phyloP scores from a whole-genome alignment of 2,329 filamentous ascomycete genomes.

The Herpotrichia juniperi region DNA sequence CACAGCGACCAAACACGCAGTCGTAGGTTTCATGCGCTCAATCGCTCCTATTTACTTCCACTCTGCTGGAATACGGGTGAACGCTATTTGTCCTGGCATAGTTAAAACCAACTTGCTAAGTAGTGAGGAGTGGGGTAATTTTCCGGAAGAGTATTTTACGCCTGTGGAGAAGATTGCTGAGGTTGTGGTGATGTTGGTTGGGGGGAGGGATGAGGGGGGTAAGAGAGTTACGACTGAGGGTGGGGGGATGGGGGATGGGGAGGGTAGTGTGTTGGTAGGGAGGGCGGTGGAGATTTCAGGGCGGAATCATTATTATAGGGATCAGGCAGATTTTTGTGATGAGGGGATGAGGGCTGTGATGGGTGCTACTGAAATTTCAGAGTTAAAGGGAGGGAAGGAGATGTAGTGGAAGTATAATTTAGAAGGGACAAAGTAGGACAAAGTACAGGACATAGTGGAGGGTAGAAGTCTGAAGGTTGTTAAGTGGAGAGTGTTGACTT shows the following conservation, averaged over 20 bases:
- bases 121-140: slow-evolving; percentile 31
- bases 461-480: too few relatives aligned
- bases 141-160: slow-evolving; percentile 37
- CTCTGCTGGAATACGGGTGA: slow-evolving; percentile 42
- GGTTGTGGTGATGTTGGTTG: slow-evolving; percentile 33
- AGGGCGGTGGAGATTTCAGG: slow-evolving; percentile 27
- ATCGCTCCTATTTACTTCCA: slow-evolving; percentile 38
- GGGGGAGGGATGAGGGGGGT: slow-evolving; percentile 24
- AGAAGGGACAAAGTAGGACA: too few relatives aligned
- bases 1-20: slow-evolving; percentile 47
- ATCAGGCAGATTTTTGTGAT: slow-evolving; percentile 23
- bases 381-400: slow-evolving; percentile 20
- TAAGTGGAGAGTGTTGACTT: too few relatives aligned
- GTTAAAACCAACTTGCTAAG: slow-evolving; percentile 44
- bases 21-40: slow-evolving; percentile 45
- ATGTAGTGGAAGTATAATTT: background rate
- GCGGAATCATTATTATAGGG: slow-evolving; percentile 29
- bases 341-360: slow-evolving; percentile 27
- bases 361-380: slow-evolving; percentile 30
- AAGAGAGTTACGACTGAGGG: slow-evolving; percentile 18
- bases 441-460: too few relatives aligned
- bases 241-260: slow-evolving; percentile 17
- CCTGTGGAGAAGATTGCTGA: slow-evolving; percentile 33
- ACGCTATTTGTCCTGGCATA: slow-evolving; percentile 45
- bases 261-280: slow-evolving; percentile 24